Evolutionary conservation across 805 yeast genomes (phyloP).

Genomic region (Kluyveromyces lactis): DNA sequence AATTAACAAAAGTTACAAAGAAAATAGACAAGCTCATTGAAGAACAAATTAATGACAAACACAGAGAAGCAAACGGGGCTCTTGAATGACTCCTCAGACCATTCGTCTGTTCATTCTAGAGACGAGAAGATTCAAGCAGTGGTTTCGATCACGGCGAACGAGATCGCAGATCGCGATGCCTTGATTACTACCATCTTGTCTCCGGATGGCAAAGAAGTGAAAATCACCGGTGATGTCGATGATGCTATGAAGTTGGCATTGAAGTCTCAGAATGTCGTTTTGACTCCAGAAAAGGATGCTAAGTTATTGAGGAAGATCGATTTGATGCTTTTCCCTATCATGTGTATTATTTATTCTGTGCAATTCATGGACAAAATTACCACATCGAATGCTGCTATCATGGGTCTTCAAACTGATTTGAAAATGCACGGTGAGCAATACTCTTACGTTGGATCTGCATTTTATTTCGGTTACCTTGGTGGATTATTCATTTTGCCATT

Average conservation of each 20-base stretch:
- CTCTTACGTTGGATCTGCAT: constrained; percentile 47
- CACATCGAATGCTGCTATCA: constrained; percentile 38
- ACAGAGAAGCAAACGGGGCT: neutral
- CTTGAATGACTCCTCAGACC: neutral
- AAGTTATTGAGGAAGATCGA: constrained; percentile 39
- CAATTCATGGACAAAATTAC: constrained; percentile 51
- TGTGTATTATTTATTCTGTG: constrained; percentile 36
- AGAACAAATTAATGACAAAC: too few relatives aligned
- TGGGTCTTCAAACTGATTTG: constrained; percentile 36
- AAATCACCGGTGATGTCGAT: constrained; percentile 33
- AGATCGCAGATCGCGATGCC: constrained; percentile 6
- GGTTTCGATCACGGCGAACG: constrained; percentile 7
- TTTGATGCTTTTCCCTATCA: constrained; percentile 36
- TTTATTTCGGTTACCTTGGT: constrained; percentile 51
- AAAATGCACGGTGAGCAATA: constrained; percentile 34
- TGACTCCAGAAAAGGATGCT: constrained; percentile 23
- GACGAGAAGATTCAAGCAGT: constrained; percentile 6
- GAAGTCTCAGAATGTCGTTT: constrained; percentile 17
- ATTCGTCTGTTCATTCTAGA: neutral
- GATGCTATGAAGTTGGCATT: constrained; percentile 35
- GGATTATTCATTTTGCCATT: constrained; percentile 10
- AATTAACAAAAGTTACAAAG: too few relatives aligned
- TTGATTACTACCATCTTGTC: constrained; percentile 5
- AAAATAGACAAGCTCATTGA: too few relatives aligned
- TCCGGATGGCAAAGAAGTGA: constrained; percentile 14